A percentile compares a stretch with the other conserved stretches of the same genome.
phyloP scores from a whole-genome alignment of 2,329 filamentous ascomycete species.

The Cadophora sp. region DNA sequence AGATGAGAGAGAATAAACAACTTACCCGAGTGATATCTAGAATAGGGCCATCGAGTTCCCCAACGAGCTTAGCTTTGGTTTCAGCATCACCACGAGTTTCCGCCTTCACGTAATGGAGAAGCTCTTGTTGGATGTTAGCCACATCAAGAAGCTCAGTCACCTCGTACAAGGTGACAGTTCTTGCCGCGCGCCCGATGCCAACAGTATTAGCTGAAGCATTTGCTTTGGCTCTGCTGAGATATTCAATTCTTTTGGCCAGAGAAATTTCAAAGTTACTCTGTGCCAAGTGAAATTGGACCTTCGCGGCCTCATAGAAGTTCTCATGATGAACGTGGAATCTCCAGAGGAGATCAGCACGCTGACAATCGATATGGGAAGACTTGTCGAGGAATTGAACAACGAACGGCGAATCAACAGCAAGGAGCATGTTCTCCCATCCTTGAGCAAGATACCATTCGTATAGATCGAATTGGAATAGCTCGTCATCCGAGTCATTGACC shows the following conservation, averaged over 20 bases:
- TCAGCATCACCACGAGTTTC: conserved; percentile 74
- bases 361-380: conserved; percentile 73
- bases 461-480: conserved; percentile 94
- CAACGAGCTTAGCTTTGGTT: conserved; percentile 68
- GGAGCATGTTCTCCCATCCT: conserved; percentile 83
- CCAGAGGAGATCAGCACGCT: conserved; percentile 90
- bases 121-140: conserved; percentile 92
- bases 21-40: conserved; percentile 77
- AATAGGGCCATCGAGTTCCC: conserved; percentile 78
- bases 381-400: conserved; percentile 86
- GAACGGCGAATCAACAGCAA: conserved; percentile 83
- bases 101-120: conserved; percentile 77
- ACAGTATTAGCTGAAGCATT: conserved; percentile 86
- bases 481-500: conserved; percentile 85
- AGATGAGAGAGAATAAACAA: conserved; percentile 47
- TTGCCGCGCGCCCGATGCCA: conserved; percentile 78
- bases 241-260: conserved; percentile 86
- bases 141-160: conserved; percentile 89
- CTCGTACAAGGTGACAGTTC: conserved; percentile 85
- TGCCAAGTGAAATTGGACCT: conserved; percentile 84
- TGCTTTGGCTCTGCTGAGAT: conserved; percentile 88
- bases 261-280: conserved; percentile 80
- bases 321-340: conserved; percentile 87
- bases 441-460: conserved; percentile 96
- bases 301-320: conserved; percentile 84